Base-by-base conservation (phyloP, 169 alveolate species). In the Cryptosporidium andersoni region DNA sequence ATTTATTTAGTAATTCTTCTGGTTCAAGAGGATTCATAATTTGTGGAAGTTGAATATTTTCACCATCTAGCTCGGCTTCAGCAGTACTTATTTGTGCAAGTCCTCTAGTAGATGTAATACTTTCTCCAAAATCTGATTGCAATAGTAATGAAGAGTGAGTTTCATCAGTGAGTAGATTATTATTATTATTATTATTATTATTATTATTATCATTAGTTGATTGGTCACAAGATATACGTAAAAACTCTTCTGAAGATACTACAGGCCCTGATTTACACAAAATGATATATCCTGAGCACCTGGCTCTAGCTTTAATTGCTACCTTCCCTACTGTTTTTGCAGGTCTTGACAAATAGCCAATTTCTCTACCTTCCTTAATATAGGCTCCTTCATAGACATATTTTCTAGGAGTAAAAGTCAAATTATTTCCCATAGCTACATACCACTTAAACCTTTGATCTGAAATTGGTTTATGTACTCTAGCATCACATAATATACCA, bases 341-440 rank as follows among this genome's bases (percentile, higher is more conserved):
- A 2, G 85, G 85, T 43, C 48, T 74, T 16, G 85, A 74, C 11
- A 74, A 51, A 48, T 74, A 16, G 3, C 85, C 85, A 43, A 74
- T 64, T n/a, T 74, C 85, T 42, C 60, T 66, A n/a, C 85, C 85
- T 16, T 74, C 74, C 39, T 74, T 74, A 47, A 74, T 74, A 16
- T 43, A 74, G 3, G 67, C 74, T 58, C 85, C 85, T 34, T 74
- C 85, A 16, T 74, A 58, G 9, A 74, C 62, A 58, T 74, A 74
- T 9, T 55, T 48, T 43, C 85, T 74, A 58, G 85, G 65, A 37
- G 68, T 74, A 49, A 74, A 74, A 37, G 74, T 42, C 11, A 74
- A 64, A 25, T 74, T 49, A 60, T 74, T 39, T 43, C 85, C 85
- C 7, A 74, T 45, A 36, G 85, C 85, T 25, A 42, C 39, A 43